A percentile compares a stretch with the other conserved stretches of the same genome.
These are phyloP conservation scores for Taphrina wiesneri DNA, from an alignment of 1,139 yeast species.

Conservation along the genomic window DNA sequence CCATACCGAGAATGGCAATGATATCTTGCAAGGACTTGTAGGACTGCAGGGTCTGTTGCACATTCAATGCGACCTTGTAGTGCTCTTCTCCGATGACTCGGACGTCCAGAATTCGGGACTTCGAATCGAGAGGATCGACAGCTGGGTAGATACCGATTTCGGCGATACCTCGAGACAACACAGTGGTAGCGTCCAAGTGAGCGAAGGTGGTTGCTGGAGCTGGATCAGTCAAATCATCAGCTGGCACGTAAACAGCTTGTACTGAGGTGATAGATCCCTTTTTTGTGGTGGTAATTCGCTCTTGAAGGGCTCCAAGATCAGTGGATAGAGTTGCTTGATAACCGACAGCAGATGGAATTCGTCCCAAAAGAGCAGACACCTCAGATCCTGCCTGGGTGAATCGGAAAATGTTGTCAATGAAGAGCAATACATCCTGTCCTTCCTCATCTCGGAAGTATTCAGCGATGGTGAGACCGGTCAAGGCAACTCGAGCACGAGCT, in stretches of 20 bases:
- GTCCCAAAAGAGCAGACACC: slow-evolving; percentile 99
- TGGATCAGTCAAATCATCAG: slow-evolving; percentile 99
- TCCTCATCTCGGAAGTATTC: slow-evolving; percentile 99
- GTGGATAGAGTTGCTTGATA: slow-evolving; percentile 99
- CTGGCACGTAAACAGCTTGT: slow-evolving; percentile 99
- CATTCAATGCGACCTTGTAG: slow-evolving; percentile 89
- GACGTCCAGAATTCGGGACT: slow-evolving; percentile 96
- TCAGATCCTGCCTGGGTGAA: slow-evolving; percentile 99
- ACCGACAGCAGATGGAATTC: slow-evolving; percentile 99
- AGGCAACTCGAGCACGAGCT: slow-evolving; percentile 99
- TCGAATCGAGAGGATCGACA: slow-evolving; percentile 99
- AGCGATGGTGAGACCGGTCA: slow-evolving; percentile 99
- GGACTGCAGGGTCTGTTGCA: slow-evolving; percentile 98
- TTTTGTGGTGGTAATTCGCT: slow-evolving; percentile 99
- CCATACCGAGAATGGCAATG: slow-evolving; percentile 99
- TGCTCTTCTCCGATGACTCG: slow-evolving; percentile 98
- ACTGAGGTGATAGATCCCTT: slow-evolving; percentile 99
- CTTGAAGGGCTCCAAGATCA: slow-evolving; percentile 99
- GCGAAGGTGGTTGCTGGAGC: slow-evolving; percentile 99
- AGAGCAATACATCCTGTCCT: slow-evolving; percentile 99
- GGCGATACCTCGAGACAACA: slow-evolving; percentile 98
- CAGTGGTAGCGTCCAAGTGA: slow-evolving; percentile 99
- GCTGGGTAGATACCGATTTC: slow-evolving; percentile 99
- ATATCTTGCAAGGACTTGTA: slow-evolving; percentile 99
- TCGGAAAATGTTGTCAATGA: slow-evolving; percentile 99